Evolutionary conservation across 2,329 filamentous ascomycete genomes (phyloP).

Genomic region (Fusarium praegraminearum): DNA sequence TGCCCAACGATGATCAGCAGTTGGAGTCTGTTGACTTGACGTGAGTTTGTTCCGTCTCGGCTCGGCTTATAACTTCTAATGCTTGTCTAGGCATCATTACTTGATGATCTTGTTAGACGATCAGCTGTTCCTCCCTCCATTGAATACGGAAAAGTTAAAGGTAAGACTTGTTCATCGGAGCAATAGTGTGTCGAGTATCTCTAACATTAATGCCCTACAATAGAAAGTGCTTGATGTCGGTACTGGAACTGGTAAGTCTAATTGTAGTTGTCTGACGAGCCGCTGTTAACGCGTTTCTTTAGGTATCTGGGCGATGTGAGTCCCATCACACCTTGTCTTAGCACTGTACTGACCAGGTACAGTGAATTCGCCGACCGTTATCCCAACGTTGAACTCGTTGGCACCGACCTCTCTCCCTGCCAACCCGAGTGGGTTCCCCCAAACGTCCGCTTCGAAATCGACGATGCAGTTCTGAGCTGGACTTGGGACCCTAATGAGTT

Average conservation of each 20-base stretch:
- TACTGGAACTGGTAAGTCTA: slow-evolving; percentile 20
- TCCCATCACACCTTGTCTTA: accelerated
- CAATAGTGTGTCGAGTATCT: accelerated
- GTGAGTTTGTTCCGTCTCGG: not conserved
- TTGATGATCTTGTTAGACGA: slow-evolving; percentile 20
- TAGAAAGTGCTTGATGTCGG: slow-evolving; percentile 23
- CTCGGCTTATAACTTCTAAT: accelerated
- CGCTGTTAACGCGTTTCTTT: not conserved
- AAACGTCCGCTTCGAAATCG: slow-evolving; percentile 28
- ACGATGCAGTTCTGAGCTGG: slow-evolving; percentile 24
- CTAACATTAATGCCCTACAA: not conserved
- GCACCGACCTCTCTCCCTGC: slow-evolving; percentile 27
- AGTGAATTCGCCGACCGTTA: slow-evolving; percentile 33
- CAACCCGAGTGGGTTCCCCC: slow-evolving; percentile 31
- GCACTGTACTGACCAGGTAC: not conserved
- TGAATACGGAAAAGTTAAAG: slow-evolving; percentile 12
- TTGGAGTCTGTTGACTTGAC: slow-evolving; percentile 28
- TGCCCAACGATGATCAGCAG: slow-evolving; percentile 33
- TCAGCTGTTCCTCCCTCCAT: slow-evolving; percentile 5
- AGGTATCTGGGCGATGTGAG: slow-evolving; percentile 34
- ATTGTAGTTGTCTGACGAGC: accelerated
- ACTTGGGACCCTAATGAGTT: slow-evolving; percentile 17
- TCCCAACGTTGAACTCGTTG: slow-evolving; percentile 12
- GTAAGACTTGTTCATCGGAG: not conserved
- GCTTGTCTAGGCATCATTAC: slow-evolving; percentile 21